Evolutionary conservation across 2,329 filamentous ascomycete species (phyloP).

Genomic region (Cercospora zeae-maydis): DNA sequence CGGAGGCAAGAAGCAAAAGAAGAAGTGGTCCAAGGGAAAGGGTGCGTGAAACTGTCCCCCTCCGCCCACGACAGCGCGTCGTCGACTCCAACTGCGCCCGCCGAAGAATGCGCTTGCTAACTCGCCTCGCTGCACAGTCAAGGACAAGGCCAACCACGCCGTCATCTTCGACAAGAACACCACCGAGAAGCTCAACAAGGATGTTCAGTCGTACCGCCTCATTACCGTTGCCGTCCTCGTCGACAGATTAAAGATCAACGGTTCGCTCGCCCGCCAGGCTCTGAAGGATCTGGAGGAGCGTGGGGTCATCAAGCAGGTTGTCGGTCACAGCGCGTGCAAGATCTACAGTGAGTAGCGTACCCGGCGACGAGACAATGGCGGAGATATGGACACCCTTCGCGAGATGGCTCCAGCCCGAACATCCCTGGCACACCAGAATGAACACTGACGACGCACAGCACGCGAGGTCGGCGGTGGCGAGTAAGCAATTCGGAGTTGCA

Average conservation of each 20-base stretch:
- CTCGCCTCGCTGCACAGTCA: slow-evolving; percentile 61
- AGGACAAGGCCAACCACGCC: slow-evolving; percentile 99
- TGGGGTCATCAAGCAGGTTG: slow-evolving; percentile 97
- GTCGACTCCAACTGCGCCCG: not conserved
- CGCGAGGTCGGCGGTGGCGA: slow-evolving; percentile 18
- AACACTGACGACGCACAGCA: slow-evolving; percentile 9
- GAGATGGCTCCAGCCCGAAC: not conserved
- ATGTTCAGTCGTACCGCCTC: slow-evolving; percentile 99
- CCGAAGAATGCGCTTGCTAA: slow-evolving; percentile 23
- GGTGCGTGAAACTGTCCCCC: slow-evolving; percentile 29
- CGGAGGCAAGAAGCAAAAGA: slow-evolving; percentile 76
- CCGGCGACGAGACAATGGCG: not conserved
- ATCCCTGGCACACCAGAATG: not conserved
- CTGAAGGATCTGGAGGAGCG: slow-evolving; percentile 93
- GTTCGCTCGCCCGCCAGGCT: slow-evolving; percentile 86
- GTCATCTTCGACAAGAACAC: slow-evolving; percentile 98
- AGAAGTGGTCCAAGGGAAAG: slow-evolving; percentile 67
- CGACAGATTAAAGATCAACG: slow-evolving; percentile 99
- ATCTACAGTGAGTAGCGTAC: slow-evolving; percentile 76
- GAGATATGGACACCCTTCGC: not conserved
- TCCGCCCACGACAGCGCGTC: not conserved
- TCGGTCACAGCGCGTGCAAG: slow-evolving; percentile 93
- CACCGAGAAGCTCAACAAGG: slow-evolving; percentile 98
- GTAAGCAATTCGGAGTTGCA: slow-evolving; percentile 13
- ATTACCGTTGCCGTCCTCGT: slow-evolving; percentile 98